phyloP scores from a whole-genome alignment of 78 protist genomes.

The Chrysochromulina parva region DNA sequence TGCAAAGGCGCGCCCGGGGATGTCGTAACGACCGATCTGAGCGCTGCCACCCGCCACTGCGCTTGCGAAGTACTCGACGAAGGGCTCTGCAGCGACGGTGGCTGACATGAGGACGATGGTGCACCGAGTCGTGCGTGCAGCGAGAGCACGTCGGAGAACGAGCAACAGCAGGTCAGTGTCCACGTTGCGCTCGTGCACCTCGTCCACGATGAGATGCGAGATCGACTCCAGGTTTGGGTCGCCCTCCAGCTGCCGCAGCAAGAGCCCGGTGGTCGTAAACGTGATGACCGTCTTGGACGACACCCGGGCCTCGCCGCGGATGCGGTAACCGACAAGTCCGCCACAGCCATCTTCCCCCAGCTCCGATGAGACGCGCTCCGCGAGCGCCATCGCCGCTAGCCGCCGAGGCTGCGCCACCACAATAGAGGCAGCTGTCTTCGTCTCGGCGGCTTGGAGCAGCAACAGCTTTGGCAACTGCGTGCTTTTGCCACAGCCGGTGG shows the following conservation, averaged over 20 bases:
- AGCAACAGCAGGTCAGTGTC: too few relatives aligned
- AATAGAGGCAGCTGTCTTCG: not conserved
- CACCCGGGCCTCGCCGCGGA: constrained; percentile 61
- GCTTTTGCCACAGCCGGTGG: constrained; percentile 92
- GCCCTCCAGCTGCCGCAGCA: constrained; percentile 12
- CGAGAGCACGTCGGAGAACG: too few relatives aligned
- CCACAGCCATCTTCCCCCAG: constrained; percentile 39
- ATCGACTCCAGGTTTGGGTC: not conserved
- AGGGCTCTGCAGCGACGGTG: too few relatives aligned
- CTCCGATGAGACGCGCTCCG: constrained; percentile 84
- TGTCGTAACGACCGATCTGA: too few relatives aligned
- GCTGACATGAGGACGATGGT: too few relatives aligned
- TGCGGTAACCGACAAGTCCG: constrained; percentile 72
- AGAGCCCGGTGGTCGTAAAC: constrained; percentile 55
- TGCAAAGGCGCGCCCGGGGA: too few relatives aligned
- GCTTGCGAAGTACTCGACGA: too few relatives aligned
- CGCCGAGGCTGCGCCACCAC: constrained; percentile 69
- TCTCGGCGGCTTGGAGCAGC: constrained; percentile 41
- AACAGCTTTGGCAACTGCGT: constrained; percentile 81
- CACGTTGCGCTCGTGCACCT: too few relatives aligned
- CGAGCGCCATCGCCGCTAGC: constrained; percentile 76
- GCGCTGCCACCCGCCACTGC: too few relatives aligned
- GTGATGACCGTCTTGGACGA: constrained; percentile 57
- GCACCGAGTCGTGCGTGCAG: too few relatives aligned
- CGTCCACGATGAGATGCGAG: too few relatives aligned